These are phyloP conservation scores for Poa annua DNA, from an alignment of 176 grass and related monocot genomes.

Conservation along the genomic window DNA sequence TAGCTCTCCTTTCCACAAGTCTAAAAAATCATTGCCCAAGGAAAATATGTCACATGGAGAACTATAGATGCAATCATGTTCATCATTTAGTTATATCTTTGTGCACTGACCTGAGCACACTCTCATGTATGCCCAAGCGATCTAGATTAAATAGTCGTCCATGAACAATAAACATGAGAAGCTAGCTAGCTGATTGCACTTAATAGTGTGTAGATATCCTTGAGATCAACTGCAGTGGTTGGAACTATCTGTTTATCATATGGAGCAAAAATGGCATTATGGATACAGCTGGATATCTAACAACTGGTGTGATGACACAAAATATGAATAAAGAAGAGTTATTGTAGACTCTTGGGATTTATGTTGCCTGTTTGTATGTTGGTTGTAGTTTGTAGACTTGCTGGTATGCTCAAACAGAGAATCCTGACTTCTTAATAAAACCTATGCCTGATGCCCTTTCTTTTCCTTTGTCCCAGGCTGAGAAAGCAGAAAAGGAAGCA, in stretches of 20 bases:
- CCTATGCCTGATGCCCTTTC: neutral
- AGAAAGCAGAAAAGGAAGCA: conserved; percentile 90
- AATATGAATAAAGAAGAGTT: neutral
- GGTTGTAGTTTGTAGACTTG: neutral
- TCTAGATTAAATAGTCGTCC: neutral
- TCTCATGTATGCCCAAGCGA: neutral
- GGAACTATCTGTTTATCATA: neutral
- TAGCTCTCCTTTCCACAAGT: neutral
- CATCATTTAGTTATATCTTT: conserved; percentile 1
- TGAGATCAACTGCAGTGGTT: neutral
- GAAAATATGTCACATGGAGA: neutral
- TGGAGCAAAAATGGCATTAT: neutral
- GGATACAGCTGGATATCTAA: neutral
- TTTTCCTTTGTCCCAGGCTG: conserved; percentile 50
- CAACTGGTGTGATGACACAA: neutral
- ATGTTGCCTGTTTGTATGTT: neutral
- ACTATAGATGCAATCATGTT: neutral
- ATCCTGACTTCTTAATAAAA: neutral
- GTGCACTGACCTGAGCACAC: neutral
- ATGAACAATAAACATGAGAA: conserved; percentile 13
- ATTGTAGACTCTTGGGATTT: neutral
- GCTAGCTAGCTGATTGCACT: neutral
- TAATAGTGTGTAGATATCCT: neutral
- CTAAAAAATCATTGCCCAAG: neutral
- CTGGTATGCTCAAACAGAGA: conserved; percentile 1